These are phyloP conservation scores for Kregervanrija delftensis DNA, from an alignment of 805 yeast genomes.

Conservation along the genomic window DNA sequence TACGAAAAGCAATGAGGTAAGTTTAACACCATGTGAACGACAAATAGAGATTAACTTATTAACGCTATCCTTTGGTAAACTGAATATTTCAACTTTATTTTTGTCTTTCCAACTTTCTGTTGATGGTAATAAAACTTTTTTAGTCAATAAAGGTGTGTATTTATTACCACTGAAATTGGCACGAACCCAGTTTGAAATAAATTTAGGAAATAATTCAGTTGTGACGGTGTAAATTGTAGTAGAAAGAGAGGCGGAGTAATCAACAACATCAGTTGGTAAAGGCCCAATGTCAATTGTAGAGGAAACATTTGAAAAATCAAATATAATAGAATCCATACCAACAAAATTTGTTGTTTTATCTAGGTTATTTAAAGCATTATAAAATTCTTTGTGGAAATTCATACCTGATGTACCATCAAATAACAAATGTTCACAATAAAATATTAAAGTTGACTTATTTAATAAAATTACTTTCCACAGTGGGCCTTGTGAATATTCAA, in stretches of 20 bases:
- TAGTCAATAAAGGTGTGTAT: constrained; percentile 1
- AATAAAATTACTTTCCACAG: constrained; percentile 18
- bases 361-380: background rate
- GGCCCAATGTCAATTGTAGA: constrained; percentile 28
- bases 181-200: background rate
- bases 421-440: constrained; percentile 27
- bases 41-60: background rate
- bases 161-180: background rate
- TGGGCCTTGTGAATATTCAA: constrained; percentile 8
- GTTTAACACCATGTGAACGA: constrained; percentile 1
- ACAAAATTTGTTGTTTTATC: background rate
- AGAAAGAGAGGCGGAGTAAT: background rate
- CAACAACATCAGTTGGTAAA: constrained; percentile 21
- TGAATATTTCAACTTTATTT: too few species aligned
- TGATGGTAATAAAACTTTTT: background rate
- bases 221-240: background rate
- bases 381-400: constrained; percentile 26
- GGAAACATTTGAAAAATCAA: constrained; percentile 1
- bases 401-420: constrained; percentile 30
- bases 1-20: constrained; percentile 4
- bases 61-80: background rate
- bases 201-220: constrained; percentile 2
- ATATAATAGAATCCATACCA: constrained; percentile 1
- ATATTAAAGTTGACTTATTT: constrained; percentile 23
- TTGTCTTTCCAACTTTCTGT: background rate